Percentiles rank a stretch among this genome's conserved stretches.
Conservation (phyloP, 352 stramenopile species). For the Phytopythium aichiense region DNA sequence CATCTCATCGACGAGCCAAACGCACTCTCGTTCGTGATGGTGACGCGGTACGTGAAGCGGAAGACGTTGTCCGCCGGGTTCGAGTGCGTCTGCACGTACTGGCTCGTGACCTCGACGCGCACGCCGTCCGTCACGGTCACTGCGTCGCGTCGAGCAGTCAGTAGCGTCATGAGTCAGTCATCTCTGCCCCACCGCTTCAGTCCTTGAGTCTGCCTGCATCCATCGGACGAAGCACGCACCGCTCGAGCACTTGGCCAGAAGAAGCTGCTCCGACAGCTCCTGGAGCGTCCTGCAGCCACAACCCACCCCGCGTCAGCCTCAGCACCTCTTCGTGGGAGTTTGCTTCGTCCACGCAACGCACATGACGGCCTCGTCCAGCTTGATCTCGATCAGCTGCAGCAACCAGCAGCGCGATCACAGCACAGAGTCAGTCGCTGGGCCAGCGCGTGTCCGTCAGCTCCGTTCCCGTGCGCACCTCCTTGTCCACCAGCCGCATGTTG, state of each 20-base stretch:
- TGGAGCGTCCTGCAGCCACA: conserved; percentile 36
- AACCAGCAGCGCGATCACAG: neutral
- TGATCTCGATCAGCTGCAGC: conserved; percentile 29
- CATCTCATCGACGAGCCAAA: neutral
- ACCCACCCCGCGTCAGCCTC: neutral
- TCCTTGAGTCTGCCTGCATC: neutral
- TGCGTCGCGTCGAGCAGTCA: conserved; percentile 15
- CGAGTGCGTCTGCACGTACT: conserved; percentile 57
- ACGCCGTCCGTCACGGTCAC: conserved; percentile 66
- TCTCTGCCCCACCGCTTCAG: neutral
- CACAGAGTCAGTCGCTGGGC: neutral
- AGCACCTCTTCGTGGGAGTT: neutral
- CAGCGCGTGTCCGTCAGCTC: neutral
- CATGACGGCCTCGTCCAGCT: conserved; percentile 70
- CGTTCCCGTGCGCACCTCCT: conserved; percentile 21
- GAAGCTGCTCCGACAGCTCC: conserved; percentile 60
- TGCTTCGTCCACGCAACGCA: conserved; percentile 13
- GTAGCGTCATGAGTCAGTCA: neutral
- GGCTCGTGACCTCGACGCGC: conserved; percentile 69
- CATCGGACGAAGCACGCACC: conserved; percentile 21
- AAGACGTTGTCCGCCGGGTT: conserved; percentile 45
- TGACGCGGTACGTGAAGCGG: conserved; percentile 76
- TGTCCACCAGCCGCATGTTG: conserved; percentile 29
- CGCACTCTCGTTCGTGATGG: conserved; percentile 74
- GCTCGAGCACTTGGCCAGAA: conserved; percentile 68